Evolutionary conservation across 371 early-diverging fungal species (phyloP).

Genomic region (Rhizopus sp.): DNA sequence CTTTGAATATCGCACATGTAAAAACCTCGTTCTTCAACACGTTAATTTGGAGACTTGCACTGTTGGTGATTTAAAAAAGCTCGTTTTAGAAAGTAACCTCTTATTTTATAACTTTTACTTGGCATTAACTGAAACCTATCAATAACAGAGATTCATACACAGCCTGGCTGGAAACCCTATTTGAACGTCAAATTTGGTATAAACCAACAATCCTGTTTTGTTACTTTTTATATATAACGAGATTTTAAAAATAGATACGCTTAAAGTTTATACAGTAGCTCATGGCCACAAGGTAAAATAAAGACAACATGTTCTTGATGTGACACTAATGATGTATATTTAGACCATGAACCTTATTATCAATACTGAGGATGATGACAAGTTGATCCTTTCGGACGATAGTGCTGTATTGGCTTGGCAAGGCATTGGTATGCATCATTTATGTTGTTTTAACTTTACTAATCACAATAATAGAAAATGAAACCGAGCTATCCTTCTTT

Average conservation of each 20-base stretch:
- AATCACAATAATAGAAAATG: slow-evolving; percentile 60
- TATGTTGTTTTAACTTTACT: not conserved
- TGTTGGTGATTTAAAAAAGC: slow-evolving; percentile 66
- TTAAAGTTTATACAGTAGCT: slow-evolving; percentile 86
- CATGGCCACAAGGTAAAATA: slow-evolving; percentile 77
- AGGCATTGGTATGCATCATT: slow-evolving; percentile 57
- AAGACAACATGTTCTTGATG: not conserved
- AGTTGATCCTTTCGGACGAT: slow-evolving; percentile 65
- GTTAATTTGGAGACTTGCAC: slow-evolving; percentile 71
- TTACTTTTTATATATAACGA: not conserved
- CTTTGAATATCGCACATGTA: slow-evolving; percentile 88
- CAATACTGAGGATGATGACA: slow-evolving; percentile 81
- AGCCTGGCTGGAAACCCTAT: slow-evolving; percentile 76
- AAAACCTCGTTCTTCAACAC: slow-evolving; percentile 78
- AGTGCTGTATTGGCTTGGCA: slow-evolving; percentile 58
- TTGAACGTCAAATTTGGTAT: slow-evolving; percentile 66
- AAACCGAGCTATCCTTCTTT: slow-evolving; percentile 86
- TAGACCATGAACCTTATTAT: slow-evolving; percentile 81
- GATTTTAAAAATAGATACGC: slow-evolving; percentile 60
- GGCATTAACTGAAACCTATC: not conserved
- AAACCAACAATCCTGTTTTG: not conserved
- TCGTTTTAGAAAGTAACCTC: slow-evolving; percentile 65
- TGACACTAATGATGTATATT: not conserved
- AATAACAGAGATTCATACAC: slow-evolving; percentile 58
- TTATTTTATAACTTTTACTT: too few relatives aligned